These are phyloP conservation scores for Aspergillus kassunensis DNA, from an alignment of 495 filamentous ascomycete genomes.

Conservation along the genomic window DNA sequence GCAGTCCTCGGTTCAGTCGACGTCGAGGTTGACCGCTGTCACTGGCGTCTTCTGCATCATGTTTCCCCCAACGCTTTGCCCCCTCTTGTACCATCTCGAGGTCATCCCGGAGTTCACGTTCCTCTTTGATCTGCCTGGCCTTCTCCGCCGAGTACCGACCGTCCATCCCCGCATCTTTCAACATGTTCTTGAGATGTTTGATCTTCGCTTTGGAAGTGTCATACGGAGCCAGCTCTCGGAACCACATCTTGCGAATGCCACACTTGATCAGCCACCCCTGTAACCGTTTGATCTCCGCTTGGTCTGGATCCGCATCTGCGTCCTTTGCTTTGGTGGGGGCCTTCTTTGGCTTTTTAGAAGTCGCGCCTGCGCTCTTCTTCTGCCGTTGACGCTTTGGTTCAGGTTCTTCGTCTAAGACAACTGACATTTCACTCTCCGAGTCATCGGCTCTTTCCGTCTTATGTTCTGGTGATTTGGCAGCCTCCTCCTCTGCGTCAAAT, in stretches of 20 bases:
- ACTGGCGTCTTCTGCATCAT: constrained; percentile 40
- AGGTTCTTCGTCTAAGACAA: constrained; percentile 67
- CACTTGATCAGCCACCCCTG: constrained; percentile 88
- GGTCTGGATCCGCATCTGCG: constrained; percentile 58
- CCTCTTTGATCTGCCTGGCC: constrained; percentile 79
- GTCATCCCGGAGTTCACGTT: constrained; percentile 75
- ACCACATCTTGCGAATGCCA: constrained; percentile 91
- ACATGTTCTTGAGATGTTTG: constrained; percentile 68
- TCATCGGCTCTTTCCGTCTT: constrained; percentile 37
- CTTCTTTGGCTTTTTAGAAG: constrained; percentile 32
- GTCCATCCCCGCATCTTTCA: constrained; percentile 78
- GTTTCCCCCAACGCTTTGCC: constrained; percentile 68
- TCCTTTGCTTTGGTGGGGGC: constrained; percentile 31
- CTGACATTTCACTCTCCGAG: constrained; percentile 78
- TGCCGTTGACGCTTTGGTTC: constrained; percentile 47
- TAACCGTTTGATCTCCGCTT: constrained; percentile 83
- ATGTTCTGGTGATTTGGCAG: constrained; percentile 24
- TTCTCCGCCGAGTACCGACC: constrained; percentile 81
- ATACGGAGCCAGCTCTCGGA: constrained; percentile 70
- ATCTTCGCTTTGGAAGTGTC: constrained; percentile 78
- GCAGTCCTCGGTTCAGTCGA: constrained; percentile 39
- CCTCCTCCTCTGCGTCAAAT: constrained; percentile 23
- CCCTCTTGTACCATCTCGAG: constrained; percentile 77
- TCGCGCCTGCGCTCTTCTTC: constrained; percentile 23
- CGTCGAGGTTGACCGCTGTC: constrained; percentile 33